phyloP scores from a whole-genome alignment of 2,329 filamentous ascomycete genomes.

The Xylariales sp. region DNA sequence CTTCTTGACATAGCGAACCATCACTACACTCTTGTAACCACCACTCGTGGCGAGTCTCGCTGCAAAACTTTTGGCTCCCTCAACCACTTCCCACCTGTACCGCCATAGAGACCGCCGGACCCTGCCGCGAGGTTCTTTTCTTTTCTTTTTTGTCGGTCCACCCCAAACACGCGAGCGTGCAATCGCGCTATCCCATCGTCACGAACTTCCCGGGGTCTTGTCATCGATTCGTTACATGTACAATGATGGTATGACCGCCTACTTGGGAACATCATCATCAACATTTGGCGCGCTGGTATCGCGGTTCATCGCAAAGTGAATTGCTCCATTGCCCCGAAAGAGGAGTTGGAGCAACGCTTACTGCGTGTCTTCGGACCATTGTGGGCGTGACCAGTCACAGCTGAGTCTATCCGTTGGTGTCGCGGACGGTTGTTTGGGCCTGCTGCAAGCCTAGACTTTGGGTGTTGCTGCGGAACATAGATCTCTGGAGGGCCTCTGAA shows the following conservation, averaged over 20 bases:
- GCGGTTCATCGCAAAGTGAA: constrained; percentile 17
- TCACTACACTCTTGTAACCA: neutral
- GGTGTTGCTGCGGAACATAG: neutral
- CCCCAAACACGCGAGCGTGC: neutral
- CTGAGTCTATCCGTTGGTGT: neutral
- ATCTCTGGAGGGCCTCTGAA: constrained; percentile 1
- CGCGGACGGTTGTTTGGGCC: neutral
- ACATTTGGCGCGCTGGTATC: constrained; percentile 19
- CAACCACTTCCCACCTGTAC: neutral
- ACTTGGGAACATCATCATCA: constrained; percentile 12
- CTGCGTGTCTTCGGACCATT: neutral
- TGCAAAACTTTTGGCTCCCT: constrained; percentile 10
- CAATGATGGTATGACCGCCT: constrained; percentile 27
- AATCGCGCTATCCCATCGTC: neutral
- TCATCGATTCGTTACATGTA: constrained; percentile 2
- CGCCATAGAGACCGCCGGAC: neutral
- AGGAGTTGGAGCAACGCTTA: neutral
- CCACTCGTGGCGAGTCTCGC: constrained; percentile 2
- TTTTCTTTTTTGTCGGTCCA: neutral
- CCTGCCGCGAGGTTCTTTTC: neutral
- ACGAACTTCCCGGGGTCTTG: neutral
- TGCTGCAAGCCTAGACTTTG: neutral
- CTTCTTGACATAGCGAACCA: constrained; percentile 18
- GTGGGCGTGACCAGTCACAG: neutral
- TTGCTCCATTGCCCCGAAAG: constrained; percentile 1